Conservation (phyloP, 2,329 filamentous ascomycete genomes). For the Cladophialophora psammophila region DNA sequence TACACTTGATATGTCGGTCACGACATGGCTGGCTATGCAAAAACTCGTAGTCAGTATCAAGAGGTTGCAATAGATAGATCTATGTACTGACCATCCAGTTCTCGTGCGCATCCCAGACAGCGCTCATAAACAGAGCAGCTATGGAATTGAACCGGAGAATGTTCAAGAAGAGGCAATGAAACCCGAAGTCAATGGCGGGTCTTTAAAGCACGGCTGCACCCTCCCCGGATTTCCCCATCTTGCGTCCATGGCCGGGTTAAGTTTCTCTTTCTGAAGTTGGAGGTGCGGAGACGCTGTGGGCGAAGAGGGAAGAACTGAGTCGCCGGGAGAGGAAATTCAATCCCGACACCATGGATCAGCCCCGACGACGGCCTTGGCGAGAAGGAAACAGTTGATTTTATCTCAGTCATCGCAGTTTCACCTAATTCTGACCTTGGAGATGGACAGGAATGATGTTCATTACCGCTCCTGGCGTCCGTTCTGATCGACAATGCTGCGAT, state of each 20-base stretch:
- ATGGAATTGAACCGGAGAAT: background rate
- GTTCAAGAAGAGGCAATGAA: constrained; percentile 22
- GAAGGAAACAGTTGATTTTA: no score
- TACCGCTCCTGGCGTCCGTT: no score
- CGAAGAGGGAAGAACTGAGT: background rate
- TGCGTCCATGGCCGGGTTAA: background rate
- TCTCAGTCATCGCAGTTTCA: no score
- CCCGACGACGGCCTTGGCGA: no score
- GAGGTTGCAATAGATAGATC: background rate
- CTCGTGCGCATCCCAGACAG: constrained; percentile 21
- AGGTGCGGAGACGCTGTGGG: background rate
- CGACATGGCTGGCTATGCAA: constrained; percentile 22
- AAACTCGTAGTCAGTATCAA: background rate
- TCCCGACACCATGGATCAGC: background rate
- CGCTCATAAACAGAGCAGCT: background rate
- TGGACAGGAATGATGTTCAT: no score
- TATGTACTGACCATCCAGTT: constrained; percentile 26
- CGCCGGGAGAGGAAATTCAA: constrained; percentile 1
- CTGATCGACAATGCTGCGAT: no score
- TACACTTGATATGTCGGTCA: constrained; percentile 28
- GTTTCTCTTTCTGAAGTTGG: background rate
- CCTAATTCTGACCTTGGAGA: no score
- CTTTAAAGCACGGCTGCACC: background rate
- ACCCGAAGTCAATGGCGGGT: constrained; percentile 6
- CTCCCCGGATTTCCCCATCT: background rate